A percentile compares a stretch with the other conserved stretches of the same genome.
These are phyloP conservation scores for Schwanniomyces sp. DNA, from an alignment of 805 yeast genomes.

Conservation along the genomic window DNA sequence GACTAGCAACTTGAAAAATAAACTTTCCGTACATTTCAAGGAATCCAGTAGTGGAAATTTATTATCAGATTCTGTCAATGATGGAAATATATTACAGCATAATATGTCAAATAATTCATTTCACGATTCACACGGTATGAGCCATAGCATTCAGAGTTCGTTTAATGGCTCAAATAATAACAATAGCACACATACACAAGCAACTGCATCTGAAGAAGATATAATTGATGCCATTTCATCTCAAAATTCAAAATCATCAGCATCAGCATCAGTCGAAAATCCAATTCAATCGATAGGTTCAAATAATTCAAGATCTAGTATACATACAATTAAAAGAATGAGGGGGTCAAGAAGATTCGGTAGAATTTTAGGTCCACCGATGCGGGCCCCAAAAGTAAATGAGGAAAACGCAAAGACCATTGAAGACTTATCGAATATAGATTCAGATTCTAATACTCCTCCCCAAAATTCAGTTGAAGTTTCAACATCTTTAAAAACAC, in stretches of 20 bases:
- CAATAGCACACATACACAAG: conserved; percentile 9
- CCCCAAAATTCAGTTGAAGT: conserved; percentile 3
- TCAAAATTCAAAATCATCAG: conserved; percentile 10
- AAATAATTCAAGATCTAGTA: conserved; percentile 5
- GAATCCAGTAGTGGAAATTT: conserved; percentile 6
- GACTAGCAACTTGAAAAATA: conserved; percentile 20
- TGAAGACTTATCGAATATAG: background rate
- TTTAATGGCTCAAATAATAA: conserved; percentile 10
- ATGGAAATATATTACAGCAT: background rate
- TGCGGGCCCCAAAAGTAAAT: conserved; percentile 36
- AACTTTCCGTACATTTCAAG: conserved; percentile 35
- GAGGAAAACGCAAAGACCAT: background rate
- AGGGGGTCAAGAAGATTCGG: conserved; percentile 39
- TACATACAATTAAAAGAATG: conserved; percentile 23
- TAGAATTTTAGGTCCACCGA: conserved; percentile 49
- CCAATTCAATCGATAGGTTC: conserved; percentile 4
- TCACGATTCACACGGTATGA: background rate
- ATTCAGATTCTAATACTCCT: conserved; percentile 4
- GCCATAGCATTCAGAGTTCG: conserved; percentile 10
- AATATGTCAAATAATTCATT: conserved; percentile 4
- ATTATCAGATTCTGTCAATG: background rate
- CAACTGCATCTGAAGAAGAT: conserved; percentile 11
- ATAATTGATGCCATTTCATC: conserved; percentile 11
- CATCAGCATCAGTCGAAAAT: conserved; percentile 10
- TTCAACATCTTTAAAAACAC: conserved; percentile 3